Evolutionary conservation across 2,329 filamentous ascomycete genomes (phyloP), one percentile per base, ranked within the genome.

Genomic region (Bimuria novae-zelandiae): DNA sequence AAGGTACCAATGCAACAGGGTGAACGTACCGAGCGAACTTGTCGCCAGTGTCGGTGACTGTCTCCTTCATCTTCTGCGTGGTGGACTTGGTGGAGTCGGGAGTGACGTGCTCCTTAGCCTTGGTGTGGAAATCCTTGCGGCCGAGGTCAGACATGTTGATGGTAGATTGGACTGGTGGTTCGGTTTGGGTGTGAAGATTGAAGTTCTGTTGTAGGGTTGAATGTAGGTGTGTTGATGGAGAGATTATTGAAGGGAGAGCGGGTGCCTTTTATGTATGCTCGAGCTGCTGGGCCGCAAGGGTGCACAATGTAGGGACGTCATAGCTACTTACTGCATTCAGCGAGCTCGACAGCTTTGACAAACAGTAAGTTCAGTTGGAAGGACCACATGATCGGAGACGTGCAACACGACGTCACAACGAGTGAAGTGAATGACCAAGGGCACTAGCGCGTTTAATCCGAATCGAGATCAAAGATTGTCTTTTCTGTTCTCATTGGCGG

Each of bases 21-120:
- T 14, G 29, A 11, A 53, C 73, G 41, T 71, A 79, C 76, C 81
- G 81, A 63, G 77, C 71, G 57, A 80, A 46, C 65, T 83, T 84
- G 76, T 86, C 84, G 51, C 68, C 72, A 52, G 77, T 77, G 62
- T 82, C 82, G 57, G 82, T 85, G 67, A 82, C 44, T 50, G 72
- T 69, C 72, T 87, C 84, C 71, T 80, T 81, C 58, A 80, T 60
- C 78, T 85, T 84, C 59, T 85, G 75, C 65, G 79, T 74, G 63
- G 82, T 84, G 57, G 83, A 85, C 78, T 87, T 87, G 74, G 79
- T 72, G 68, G 78, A 78, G 71, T 86, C 79, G 54, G 84, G 84
- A 63, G 79, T 83, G 52, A 83, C 58, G 64, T 79, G 76, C 79
- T 86, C 82, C 68, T 76, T 73, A 57, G 79, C 74, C 81, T 85